Evolutionary conservation across 2,329 filamentous ascomycete genomes (phyloP).

Genomic region (Hypoxylon sp.): DNA sequence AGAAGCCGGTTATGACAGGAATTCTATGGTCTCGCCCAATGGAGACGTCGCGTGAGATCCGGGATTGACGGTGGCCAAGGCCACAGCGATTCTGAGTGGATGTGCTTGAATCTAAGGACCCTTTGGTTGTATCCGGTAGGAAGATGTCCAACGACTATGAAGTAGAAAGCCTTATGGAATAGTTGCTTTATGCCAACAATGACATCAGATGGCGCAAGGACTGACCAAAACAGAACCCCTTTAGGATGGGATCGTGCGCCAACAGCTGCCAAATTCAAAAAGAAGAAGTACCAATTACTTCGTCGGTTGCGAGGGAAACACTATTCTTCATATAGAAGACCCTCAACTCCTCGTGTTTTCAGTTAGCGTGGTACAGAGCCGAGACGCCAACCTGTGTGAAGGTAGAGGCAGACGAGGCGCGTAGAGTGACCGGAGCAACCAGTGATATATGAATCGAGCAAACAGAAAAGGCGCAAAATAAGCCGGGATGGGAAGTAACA

Average conservation of each 20-base stretch:
- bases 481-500: slow-evolving; percentile 9
- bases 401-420: slow-evolving; percentile 17
- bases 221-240: slow-evolving; percentile 1
- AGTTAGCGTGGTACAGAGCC: slow-evolving; percentile 18
- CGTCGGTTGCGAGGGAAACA: background rate
- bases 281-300: background rate
- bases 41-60: slow-evolving; percentile 6
- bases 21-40: slow-evolving; percentile 28
- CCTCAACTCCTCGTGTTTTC: slow-evolving; percentile 5
- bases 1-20: slow-evolving; percentile 31
- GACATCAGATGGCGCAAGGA: slow-evolving; percentile 4
- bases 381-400: slow-evolving; percentile 22
- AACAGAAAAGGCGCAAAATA: slow-evolving; percentile 14
- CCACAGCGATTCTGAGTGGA: slow-evolving; percentile 25
- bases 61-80: slow-evolving; percentile 18
- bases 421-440: slow-evolving; percentile 11
- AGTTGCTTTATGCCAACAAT: slow-evolving; percentile 26
- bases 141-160: too few species aligned
- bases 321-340: slow-evolving; percentile 17
- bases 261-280: slow-evolving; percentile 2
- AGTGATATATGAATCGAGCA: slow-evolving; percentile 22
- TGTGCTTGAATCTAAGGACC: slow-evolving; percentile 25
- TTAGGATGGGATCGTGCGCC: background rate
- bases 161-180: too few species aligned
- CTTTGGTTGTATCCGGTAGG: too few species aligned